Percentiles rank a stretch among this genome's conserved stretches.
phyloP scores from a whole-genome alignment of 306 rosid species.

The Corylus avellana region DNA sequence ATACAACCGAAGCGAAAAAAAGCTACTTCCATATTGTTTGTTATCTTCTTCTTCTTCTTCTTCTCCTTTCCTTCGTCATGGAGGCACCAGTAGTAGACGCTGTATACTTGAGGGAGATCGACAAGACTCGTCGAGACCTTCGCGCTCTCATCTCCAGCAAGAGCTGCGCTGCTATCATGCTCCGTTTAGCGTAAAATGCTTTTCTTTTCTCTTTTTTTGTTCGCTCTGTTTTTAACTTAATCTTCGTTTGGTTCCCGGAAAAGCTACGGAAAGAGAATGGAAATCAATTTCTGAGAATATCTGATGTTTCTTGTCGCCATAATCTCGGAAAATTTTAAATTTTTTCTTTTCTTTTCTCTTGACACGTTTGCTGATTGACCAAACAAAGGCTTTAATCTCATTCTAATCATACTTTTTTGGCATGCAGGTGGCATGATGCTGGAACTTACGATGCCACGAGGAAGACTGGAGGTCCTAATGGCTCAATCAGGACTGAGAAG shows the following conservation, averaged over 20 bases:
- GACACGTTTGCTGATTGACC: not conserved
- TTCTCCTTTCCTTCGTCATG: constrained; percentile 25
- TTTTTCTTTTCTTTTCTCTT: not conserved
- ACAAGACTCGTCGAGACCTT: constrained; percentile 70
- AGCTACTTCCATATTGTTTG: not conserved
- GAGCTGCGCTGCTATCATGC: constrained; percentile 83
- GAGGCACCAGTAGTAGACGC: constrained; percentile 36
- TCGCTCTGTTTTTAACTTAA: not conserved
- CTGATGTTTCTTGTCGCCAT: not conserved
- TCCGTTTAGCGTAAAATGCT: constrained; percentile 73
- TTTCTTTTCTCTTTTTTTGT: not conserved
- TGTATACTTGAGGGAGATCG: constrained; percentile 57
- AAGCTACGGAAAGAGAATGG: not conserved
- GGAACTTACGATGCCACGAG: constrained; percentile 68
- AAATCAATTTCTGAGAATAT: not conserved
- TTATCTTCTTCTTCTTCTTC: not conserved
- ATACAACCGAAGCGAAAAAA: not conserved
- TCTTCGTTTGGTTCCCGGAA: not conserved
- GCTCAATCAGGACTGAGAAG: constrained; percentile 59
- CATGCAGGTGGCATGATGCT: constrained; percentile 83
- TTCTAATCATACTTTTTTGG: too few relatives aligned
- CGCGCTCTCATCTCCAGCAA: constrained; percentile 64
- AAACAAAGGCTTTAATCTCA: not conserved
- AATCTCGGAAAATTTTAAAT: not conserved
- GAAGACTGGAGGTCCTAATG: constrained; percentile 80